phyloP scores from a whole-genome alignment of 768 basidiomycete species.

The Mycena capillaripes region DNA sequence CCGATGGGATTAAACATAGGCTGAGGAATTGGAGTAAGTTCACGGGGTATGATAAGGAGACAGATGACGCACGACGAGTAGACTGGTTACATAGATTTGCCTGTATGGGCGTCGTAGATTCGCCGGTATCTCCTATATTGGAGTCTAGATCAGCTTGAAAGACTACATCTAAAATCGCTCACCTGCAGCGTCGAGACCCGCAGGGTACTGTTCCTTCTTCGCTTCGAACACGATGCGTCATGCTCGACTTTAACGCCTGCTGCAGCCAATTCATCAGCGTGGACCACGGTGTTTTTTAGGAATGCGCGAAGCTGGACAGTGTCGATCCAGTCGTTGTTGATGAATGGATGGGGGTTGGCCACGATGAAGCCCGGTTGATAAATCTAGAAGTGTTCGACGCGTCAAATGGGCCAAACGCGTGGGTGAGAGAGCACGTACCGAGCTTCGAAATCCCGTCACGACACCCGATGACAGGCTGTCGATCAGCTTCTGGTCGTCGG shows the following conservation, averaged over 20 bases:
- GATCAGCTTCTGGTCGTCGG: constrained; percentile 12
- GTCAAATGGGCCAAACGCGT: constrained; percentile 9
- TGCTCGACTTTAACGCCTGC: constrained; percentile 3
- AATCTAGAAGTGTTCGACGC: constrained; percentile 5
- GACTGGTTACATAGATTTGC: too few relatives aligned
- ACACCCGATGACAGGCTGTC: neutral
- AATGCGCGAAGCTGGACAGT: neutral
- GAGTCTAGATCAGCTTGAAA: too few relatives aligned
- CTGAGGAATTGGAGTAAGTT: too few relatives aligned
- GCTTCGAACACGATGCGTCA: neutral
- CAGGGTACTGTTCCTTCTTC: too few relatives aligned
- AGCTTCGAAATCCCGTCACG: constrained; percentile 19
- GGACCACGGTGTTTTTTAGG: neutral
- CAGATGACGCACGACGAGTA: too few relatives aligned
- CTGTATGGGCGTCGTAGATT: too few relatives aligned
- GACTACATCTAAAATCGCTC: too few relatives aligned
- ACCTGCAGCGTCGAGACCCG: too few relatives aligned
- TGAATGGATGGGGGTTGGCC: neutral
- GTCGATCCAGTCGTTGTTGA: constrained; percentile 22
- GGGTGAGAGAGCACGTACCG: constrained; percentile 7
- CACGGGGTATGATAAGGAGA: too few relatives aligned
- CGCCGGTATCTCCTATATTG: too few relatives aligned
- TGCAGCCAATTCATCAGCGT: neutral
- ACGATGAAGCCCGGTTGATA: neutral
- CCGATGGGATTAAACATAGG: too few relatives aligned